These are phyloP conservation scores for Paramecium pentaurelia DNA, from an alignment of 73 alveolate genomes.

Conservation along the genomic window DNA sequence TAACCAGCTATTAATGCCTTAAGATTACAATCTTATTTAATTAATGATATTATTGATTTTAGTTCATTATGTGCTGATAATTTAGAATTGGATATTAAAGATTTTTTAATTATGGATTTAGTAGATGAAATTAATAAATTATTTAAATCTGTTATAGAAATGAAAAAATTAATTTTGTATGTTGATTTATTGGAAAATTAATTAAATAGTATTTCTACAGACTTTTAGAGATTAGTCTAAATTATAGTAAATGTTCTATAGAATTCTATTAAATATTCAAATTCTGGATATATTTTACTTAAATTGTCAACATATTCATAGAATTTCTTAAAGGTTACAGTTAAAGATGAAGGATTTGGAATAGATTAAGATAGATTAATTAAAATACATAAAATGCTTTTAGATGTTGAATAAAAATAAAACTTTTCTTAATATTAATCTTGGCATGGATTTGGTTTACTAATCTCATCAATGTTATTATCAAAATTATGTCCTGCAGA, in stretches of 20 bases:
- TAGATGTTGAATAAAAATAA: background rate
- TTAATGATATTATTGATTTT: constrained; percentile 35
- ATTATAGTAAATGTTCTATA: background rate
- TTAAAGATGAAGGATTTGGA: constrained; percentile 12
- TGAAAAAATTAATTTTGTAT: background rate
- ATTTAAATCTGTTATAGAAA: background rate
- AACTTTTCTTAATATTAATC: background rate
- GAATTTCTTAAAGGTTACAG: background rate
- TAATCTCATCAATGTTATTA: background rate
- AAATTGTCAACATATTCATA: background rate
- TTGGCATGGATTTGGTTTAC: constrained; percentile 45
- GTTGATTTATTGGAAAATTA: background rate
- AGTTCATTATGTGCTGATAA: background rate
- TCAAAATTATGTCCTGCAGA: background rate
- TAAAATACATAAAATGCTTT: background rate
- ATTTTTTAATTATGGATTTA: background rate
- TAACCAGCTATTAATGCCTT: constrained; percentile 16
- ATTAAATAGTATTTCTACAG: background rate
- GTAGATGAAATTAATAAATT: background rate
- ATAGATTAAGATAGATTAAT: background rate
- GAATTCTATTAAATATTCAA: background rate
- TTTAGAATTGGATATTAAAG: background rate
- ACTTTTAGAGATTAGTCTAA: background rate
- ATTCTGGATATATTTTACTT: background rate
- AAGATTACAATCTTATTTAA: background rate